Evolutionary conservation across 2,329 filamentous ascomycete genomes (phyloP).

Genomic region (Alternaria gaisen): DNA sequence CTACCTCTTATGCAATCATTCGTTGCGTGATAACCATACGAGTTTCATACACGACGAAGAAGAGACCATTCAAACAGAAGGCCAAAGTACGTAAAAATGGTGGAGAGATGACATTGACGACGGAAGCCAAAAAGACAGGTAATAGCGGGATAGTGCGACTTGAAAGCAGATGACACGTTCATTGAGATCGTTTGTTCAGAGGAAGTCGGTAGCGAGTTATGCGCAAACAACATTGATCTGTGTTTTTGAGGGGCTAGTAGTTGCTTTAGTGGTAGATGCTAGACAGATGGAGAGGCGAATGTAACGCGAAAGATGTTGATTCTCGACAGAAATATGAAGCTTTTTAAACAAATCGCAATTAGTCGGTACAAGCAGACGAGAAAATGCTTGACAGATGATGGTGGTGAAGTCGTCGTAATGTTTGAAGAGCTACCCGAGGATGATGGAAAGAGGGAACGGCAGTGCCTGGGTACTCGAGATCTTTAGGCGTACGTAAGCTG

Average conservation of each 20-base stretch:
- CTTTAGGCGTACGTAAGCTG: slow-evolving; percentile 1
- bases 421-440: background rate
- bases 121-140: background rate
- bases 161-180: background rate
- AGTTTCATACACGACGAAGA: background rate
- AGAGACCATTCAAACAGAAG: background rate
- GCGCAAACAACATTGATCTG: no score
- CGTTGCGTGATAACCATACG: background rate
- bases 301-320: background rate
- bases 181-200: background rate
- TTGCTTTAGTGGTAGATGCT: background rate
- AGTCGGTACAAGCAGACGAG: background rate
- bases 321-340: background rate
- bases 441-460: background rate
- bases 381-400: background rate
- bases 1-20: background rate
- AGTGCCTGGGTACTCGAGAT: background rate
- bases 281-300: background rate
- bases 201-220: background rate
- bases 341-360: background rate
- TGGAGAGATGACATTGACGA: background rate
- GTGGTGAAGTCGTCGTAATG: background rate
- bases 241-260: background rate
- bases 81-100: background rate
- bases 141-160: background rate